Evolutionary conservation across 169 alveolate species (phyloP).

Genomic region (Ophryocystis elektroscirrha): DNA sequence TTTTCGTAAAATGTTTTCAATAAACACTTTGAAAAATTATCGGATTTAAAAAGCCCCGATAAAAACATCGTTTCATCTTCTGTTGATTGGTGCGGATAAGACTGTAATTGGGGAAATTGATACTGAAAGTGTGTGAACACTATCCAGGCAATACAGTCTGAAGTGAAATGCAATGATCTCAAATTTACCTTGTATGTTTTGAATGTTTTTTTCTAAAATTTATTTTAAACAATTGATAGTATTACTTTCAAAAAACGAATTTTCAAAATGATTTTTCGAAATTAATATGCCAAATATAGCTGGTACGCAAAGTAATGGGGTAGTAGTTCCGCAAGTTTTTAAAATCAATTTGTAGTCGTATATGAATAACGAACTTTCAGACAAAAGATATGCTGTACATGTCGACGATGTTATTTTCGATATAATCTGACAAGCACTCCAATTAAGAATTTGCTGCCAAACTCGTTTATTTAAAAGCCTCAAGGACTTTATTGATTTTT

Average conservation of each 20-base stretch:
- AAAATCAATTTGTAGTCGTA: constrained; percentile 2
- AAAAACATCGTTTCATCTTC: constrained; percentile 1
- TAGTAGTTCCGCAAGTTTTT: constrained; percentile 13
- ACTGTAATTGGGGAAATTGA: constrained; percentile 1
- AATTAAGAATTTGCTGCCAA: neutral
- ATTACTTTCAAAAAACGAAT: neutral
- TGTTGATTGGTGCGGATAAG: constrained; percentile 4
- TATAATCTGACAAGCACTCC: neutral
- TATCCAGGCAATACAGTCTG: neutral
- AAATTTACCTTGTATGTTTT: neutral
- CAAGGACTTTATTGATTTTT: neutral
- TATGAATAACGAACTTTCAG: constrained; percentile 8
- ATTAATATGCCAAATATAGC: neutral
- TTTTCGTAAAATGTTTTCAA: neutral
- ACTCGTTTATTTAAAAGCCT: neutral
- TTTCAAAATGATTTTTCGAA: neutral
- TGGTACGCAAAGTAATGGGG: constrained; percentile 2
- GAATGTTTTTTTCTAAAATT: neutral
- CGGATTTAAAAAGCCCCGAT: neutral
- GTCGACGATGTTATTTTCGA: constrained; percentile 1
- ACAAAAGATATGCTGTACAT: constrained; percentile 7
- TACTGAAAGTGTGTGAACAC: constrained; percentile 5
- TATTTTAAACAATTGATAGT: neutral
- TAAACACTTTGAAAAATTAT: neutral
- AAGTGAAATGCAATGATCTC: neutral